Percentiles rank a stretch among this genome's conserved stretches.
Evolutionary conservation across 2,329 filamentous ascomycete species (phyloP).

Genomic region (Xylaria polymorpha): DNA sequence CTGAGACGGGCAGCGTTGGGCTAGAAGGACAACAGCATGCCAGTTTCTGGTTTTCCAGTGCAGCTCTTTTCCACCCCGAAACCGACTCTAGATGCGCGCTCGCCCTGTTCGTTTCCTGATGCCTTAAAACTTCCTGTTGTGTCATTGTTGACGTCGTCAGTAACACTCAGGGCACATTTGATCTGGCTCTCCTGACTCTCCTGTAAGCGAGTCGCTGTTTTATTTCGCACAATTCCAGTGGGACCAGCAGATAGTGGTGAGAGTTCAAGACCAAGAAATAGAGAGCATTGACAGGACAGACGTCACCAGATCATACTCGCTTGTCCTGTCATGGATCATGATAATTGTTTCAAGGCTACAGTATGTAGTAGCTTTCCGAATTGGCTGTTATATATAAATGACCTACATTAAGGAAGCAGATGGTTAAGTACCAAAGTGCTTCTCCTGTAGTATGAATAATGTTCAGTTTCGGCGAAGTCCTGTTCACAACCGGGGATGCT

Average conservation of each 20-base stretch:
- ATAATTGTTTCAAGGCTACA: background rate
- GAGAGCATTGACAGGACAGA: background rate
- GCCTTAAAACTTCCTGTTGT: conserved; percentile 1
- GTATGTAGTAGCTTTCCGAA: background rate
- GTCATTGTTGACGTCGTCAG: conserved; percentile 19
- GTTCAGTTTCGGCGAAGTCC: background rate
- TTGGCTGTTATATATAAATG: background rate
- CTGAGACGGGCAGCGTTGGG: conserved; percentile 18
- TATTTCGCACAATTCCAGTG: no score
- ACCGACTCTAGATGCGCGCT: background rate
- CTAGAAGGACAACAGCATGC: conserved; percentile 8
- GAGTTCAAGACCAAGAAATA: background rate
- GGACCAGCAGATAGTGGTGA: background rate
- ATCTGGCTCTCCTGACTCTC: background rate
- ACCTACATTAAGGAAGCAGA: background rate
- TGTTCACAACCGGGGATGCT: background rate
- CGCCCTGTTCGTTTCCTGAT: conserved; percentile 3
- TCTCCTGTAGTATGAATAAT: background rate
- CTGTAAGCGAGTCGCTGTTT: no score
- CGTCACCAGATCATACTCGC: background rate
- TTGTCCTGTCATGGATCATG: background rate
- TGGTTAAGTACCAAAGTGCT: background rate
- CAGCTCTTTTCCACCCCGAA: conserved; percentile 14
- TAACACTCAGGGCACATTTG: background rate
- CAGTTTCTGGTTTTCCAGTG: conserved; percentile 15